These are phyloP conservation scores for Colletotrichum chlorophyti DNA, from an alignment of 2,329 filamentous ascomycete species.

Conservation along the genomic window DNA sequence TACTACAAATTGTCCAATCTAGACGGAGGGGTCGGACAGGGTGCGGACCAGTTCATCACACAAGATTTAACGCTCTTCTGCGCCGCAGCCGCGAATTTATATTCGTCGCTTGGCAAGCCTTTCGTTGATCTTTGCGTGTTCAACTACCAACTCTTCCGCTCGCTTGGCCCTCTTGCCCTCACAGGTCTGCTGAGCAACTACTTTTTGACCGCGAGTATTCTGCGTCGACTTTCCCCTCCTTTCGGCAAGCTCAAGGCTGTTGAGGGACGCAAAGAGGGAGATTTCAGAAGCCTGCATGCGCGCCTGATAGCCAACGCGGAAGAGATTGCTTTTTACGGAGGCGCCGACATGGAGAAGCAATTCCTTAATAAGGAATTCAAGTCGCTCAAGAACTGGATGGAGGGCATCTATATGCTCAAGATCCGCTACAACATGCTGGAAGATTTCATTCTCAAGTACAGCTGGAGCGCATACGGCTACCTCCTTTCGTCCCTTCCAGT, in stretches of 20 bases:
- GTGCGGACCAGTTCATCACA: constrained; percentile 96
- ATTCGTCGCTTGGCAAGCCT: constrained; percentile 96
- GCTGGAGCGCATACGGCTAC: constrained; percentile 98
- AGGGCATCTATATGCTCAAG: constrained; percentile 96
- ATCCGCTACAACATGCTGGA: constrained; percentile 99
- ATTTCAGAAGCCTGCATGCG: constrained; percentile 90
- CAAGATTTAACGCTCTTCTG: constrained; percentile 97
- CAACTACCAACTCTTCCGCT: constrained; percentile 95
- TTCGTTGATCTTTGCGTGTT: constrained; percentile 97
- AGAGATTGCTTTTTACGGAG: constrained; percentile 96
- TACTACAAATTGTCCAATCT: constrained; percentile 96
- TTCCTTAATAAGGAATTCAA: constrained; percentile 93
- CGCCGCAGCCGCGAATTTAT: constrained; percentile 86
- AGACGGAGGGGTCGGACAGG: constrained; percentile 90
- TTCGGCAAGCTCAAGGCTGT: constrained; percentile 98
- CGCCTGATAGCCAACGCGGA: constrained; percentile 95
- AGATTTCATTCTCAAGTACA: constrained; percentile 97
- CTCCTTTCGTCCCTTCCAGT: constrained; percentile 90
- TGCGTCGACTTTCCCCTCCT: constrained; percentile 87
- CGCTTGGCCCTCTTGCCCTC: constrained; percentile 85
- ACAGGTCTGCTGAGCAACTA: constrained; percentile 91
- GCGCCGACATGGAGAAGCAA: constrained; percentile 91
- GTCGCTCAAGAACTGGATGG: constrained; percentile 95
- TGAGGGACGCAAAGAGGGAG: constrained; percentile 92
- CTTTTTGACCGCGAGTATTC: constrained; percentile 88